These are phyloP conservation scores for Penicillium paxilli DNA, from an alignment of 495 filamentous ascomycete species.

Conservation along the genomic window DNA sequence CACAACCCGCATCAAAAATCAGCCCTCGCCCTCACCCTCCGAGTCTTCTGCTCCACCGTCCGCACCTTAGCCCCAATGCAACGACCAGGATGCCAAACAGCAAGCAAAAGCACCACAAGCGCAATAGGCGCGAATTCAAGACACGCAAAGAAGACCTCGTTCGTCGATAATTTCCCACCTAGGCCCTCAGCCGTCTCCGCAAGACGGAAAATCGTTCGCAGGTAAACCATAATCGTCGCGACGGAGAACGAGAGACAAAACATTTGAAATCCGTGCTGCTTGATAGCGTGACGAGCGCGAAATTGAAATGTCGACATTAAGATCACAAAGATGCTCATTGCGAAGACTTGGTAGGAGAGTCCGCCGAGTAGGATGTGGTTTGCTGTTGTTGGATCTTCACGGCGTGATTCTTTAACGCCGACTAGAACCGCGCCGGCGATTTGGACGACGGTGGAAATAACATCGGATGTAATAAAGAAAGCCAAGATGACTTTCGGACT, in stretches of 20 bases:
- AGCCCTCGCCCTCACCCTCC: no score
- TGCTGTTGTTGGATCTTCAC: conserved; percentile 41
- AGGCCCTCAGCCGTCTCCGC: conserved; percentile 56
- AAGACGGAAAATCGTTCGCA: conserved; percentile 54
- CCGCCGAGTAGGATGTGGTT: conserved; percentile 54
- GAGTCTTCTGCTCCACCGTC: not conserved
- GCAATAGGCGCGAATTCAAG: conserved; percentile 55
- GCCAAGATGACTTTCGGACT: conserved; percentile 9
- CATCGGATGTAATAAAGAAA: conserved; percentile 46
- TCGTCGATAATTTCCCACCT: conserved; percentile 36
- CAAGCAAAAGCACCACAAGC: conserved; percentile 42
- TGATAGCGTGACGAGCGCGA: conserved; percentile 9
- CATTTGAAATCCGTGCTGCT: conserved; percentile 2
- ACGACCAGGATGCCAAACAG: conserved; percentile 47
- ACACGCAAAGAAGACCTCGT: conserved; percentile 52
- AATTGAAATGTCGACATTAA: conserved; percentile 27
- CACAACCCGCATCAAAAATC: no score
- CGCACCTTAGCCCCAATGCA: conserved; percentile 10
- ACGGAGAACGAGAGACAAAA: conserved; percentile 26
- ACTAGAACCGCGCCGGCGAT: conserved; percentile 50
- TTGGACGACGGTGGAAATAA: conserved; percentile 51
- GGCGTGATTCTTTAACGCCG: conserved; percentile 39
- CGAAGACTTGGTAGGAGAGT: conserved; percentile 48
- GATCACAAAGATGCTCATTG: conserved; percentile 49
- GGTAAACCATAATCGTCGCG: conserved; percentile 49